Conservation (phyloP, 805 yeast species). For the Candida manassasensis region DNA sequence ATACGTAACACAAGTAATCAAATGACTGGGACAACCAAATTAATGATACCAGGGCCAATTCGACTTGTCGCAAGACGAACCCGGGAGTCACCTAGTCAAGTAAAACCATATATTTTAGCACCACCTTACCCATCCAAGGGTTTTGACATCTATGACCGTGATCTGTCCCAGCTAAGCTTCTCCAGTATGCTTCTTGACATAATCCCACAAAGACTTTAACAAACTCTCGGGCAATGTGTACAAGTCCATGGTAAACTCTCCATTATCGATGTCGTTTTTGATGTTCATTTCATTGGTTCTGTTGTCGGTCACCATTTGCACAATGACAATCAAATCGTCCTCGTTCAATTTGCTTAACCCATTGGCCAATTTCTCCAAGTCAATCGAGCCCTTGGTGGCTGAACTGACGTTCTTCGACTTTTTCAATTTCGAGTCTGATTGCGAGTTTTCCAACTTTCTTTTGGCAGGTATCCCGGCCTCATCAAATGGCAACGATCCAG, state of each 20-base stretch:
- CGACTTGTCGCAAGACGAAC: no score
- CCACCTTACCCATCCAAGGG: no score
- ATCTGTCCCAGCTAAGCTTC: slow-evolving; percentile 15
- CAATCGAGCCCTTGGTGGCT: slow-evolving; percentile 71
- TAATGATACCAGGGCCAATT: no score
- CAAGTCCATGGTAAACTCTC: slow-evolving; percentile 95
- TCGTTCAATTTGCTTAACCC: slow-evolving; percentile 84
- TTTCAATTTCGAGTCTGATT: slow-evolving; percentile 36
- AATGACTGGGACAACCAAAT: no score
- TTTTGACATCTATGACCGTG: no score
- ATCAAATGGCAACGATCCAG: slow-evolving; percentile 70
- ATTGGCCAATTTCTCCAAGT: slow-evolving; percentile 85
- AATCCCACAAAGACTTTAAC: slow-evolving; percentile 91
- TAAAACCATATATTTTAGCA: no score
- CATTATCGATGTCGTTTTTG: slow-evolving; percentile 92
- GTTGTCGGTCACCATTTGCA: slow-evolving; percentile 96
- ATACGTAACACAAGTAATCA: no score
- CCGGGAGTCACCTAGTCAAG: no score
- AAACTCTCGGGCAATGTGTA: slow-evolving; percentile 88
- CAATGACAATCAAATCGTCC: slow-evolving; percentile 90
- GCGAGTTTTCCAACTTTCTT: slow-evolving; percentile 11
- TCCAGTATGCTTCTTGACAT: slow-evolving; percentile 66
- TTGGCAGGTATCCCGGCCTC: slow-evolving; percentile 30
- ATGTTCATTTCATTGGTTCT: slow-evolving; percentile 92
- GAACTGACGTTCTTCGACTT: slow-evolving; percentile 41